Evolutionary conservation across 2,329 filamentous ascomycete genomes (phyloP).

Genomic region (Neonectria coccinea): DNA sequence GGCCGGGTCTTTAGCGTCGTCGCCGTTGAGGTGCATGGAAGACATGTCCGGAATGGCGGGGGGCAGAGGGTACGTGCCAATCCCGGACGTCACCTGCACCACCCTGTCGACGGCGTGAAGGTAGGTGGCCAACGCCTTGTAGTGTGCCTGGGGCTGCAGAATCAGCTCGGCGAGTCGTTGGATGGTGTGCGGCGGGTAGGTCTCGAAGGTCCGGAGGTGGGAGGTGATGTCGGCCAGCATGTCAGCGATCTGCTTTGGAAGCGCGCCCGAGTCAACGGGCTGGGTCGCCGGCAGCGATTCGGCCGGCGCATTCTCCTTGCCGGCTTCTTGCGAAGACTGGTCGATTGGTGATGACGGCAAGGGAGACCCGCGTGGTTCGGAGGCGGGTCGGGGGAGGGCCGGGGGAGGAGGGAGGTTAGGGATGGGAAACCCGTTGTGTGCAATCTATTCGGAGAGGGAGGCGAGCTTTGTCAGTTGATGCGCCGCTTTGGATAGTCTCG

Average conservation of each 20-base stretch:
- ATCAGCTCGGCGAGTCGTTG: slow-evolving; percentile 92
- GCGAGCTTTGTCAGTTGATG: slow-evolving; percentile 3
- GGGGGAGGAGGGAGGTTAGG: slow-evolving; percentile 66
- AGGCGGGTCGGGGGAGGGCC: slow-evolving; percentile 53
- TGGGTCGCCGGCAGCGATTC: slow-evolving; percentile 52
- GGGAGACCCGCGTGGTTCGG: slow-evolving; percentile 58
- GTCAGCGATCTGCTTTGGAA: slow-evolving; percentile 73
- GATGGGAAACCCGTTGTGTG: slow-evolving; percentile 79
- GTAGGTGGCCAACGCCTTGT: slow-evolving; percentile 84
- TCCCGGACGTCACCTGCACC: slow-evolving; percentile 86
- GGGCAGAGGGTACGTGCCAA: slow-evolving; percentile 85
- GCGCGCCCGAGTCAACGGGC: slow-evolving; percentile 54
- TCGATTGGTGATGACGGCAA: slow-evolving; percentile 58
- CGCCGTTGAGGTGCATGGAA: slow-evolving; percentile 71
- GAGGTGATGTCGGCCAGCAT: slow-evolving; percentile 71
- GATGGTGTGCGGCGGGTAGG: slow-evolving; percentile 88
- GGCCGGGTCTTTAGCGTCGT: slow-evolving; percentile 56
- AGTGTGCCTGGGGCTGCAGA: slow-evolving; percentile 80
- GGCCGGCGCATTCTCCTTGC: slow-evolving; percentile 75
- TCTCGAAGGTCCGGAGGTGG: slow-evolving; percentile 76
- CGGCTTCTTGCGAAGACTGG: slow-evolving; percentile 66
- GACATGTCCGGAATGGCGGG: slow-evolving; percentile 71
- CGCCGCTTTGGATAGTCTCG: background rate
- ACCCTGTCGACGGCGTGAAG: slow-evolving; percentile 92
- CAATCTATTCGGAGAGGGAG: slow-evolving; percentile 66